phyloP scores from a whole-genome alignment of 2,329 filamentous ascomycete species.

The Capronia coronata region DNA sequence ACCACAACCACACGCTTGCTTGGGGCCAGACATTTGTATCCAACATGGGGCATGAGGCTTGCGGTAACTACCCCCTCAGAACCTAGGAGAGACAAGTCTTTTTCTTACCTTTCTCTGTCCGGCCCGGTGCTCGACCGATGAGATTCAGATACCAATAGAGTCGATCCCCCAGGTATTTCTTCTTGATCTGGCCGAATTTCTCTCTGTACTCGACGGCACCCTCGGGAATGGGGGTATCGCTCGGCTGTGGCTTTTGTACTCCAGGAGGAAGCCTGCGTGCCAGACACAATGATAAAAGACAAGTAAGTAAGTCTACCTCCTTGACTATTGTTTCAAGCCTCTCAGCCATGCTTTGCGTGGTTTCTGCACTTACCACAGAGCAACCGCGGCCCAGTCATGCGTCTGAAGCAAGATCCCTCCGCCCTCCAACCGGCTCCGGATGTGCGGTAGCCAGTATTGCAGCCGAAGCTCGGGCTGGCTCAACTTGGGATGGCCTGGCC shows the following conservation, averaged over 20 bases:
- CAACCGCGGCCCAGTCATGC: constrained; percentile 15
- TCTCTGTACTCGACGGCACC: constrained; percentile 10
- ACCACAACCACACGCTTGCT: too few species aligned
- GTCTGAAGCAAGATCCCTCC: constrained; percentile 14
- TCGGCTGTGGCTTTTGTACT: constrained; percentile 8
- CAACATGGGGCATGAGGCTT: too few species aligned
- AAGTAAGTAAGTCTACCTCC: too few species aligned
- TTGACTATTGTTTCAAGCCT: too few species aligned
- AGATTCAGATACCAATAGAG: constrained; percentile 21
- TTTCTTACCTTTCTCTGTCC: constrained; percentile 16
- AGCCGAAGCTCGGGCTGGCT: constrained; percentile 3
- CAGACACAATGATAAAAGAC: too few species aligned
- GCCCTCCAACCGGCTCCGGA: constrained; percentile 7
- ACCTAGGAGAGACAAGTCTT: too few species aligned
- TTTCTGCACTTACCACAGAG: constrained; percentile 20
- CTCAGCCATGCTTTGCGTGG: too few species aligned
- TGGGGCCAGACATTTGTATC: too few species aligned
- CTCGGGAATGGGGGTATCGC: neutral
- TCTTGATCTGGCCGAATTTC: constrained; percentile 14
- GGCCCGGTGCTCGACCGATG: constrained; percentile 10
- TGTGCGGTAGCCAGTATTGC: constrained; percentile 10
- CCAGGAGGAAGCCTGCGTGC: constrained; percentile 16
- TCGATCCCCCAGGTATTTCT: constrained; percentile 13
- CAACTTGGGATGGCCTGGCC: constrained; percentile 16
- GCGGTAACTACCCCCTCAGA: too few species aligned